Conservation (phyloP, 139 green algal species). For the Edaphochlamys debaryana region DNA sequence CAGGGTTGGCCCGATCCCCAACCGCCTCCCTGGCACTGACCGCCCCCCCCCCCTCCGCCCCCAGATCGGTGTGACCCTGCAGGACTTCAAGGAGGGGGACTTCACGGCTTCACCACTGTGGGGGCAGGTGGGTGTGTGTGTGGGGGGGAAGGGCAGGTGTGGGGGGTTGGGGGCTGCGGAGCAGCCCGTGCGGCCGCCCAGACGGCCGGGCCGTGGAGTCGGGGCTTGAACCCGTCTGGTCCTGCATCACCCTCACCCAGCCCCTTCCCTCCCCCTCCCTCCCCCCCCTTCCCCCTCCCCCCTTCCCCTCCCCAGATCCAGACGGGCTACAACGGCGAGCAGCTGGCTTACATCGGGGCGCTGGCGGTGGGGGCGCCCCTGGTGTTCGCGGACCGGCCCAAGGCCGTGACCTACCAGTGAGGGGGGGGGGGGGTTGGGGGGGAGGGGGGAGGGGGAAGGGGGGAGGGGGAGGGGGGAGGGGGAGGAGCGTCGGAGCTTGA, state of each 20-base stretch:
- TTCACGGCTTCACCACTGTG: conserved; percentile 38
- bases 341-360: conserved; percentile 83
- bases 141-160: no score
- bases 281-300: no score
- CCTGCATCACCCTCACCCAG: no score
- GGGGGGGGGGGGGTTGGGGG: no score
- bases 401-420: conserved; percentile 79
- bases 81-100: conserved; percentile 20
- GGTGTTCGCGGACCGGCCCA: conserved; percentile 82
- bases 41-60: not conserved
- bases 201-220: no score
- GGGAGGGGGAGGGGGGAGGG: not conserved
- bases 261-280: no score
- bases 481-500: not conserved
- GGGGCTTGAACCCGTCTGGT: no score
- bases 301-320: conserved; percentile 38
- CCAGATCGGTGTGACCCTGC: conserved; percentile 25
- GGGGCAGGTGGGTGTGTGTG: conserved; percentile 22
- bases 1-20: no score
- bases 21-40: not conserved
- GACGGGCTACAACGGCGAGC: conserved; percentile 70
- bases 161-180: no score
- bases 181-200: no score
- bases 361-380: conserved; percentile 66
- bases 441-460: not conserved